Evolutionary conservation across 2,329 filamentous ascomycete species (phyloP).

Genomic region (Stromatinia cepivora): DNA sequence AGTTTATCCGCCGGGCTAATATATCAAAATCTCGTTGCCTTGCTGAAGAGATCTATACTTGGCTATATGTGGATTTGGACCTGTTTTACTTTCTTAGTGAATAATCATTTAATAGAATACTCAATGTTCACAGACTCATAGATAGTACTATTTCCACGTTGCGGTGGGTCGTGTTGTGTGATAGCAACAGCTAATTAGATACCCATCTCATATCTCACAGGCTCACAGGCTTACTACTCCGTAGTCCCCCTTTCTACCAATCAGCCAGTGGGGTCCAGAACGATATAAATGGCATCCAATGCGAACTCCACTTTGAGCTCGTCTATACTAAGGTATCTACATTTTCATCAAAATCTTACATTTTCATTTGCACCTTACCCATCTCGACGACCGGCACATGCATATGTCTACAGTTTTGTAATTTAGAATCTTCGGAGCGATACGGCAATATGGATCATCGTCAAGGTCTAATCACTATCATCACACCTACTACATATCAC

Average conservation of each 20-base stretch:
- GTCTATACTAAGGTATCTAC: neutral
- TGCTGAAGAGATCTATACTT: conserved; percentile 17
- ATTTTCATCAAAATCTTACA: neutral
- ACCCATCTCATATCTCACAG: conserved; percentile 3
- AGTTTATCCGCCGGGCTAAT: conserved; percentile 13
- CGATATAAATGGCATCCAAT: neutral
- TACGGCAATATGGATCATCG: neutral
- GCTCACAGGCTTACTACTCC: conserved; percentile 9
- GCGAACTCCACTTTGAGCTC: neutral
- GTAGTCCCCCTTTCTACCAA: conserved; percentile 9
- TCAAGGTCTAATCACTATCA: neutral
- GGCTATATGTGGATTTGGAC: conserved; percentile 5
- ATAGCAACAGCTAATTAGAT: conserved; percentile 7
- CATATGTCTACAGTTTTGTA: neutral
- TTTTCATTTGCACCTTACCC: neutral
- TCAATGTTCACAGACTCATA: neutral
- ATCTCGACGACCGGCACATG: conserved; percentile 4
- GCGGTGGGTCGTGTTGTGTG: neutral
- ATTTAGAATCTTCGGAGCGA: neutral
- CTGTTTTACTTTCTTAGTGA: conserved; percentile 1
- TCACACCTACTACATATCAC: neutral
- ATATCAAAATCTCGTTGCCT: conserved; percentile 21
- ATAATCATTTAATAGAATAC: neutral
- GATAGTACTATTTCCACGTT: neutral
- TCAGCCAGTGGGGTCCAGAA: neutral